Evolutionary conservation across 208 protist genomes (phyloP), one percentile per base, ranked within the genome.

Genomic region (Jaenimonas drosophilae): DNA sequence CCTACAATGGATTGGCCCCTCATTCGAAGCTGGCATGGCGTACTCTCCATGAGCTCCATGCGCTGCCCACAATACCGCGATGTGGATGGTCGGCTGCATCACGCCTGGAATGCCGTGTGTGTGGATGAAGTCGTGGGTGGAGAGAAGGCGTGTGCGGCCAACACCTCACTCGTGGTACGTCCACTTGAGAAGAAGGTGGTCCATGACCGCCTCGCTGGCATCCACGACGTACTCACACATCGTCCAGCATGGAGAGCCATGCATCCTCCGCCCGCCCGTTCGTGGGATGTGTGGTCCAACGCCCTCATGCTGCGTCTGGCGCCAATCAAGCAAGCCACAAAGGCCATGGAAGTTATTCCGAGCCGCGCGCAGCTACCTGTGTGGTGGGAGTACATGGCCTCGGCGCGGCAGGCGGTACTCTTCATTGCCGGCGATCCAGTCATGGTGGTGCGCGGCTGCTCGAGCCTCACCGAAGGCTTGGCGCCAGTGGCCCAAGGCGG

Each of bases 41-140:
- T n/a, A n/a, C 36, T 84, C 31, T 48, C 60, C 0, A 45, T 84
- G 1, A 65, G 56, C 29, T 71, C 76, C 2, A 45, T 76, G 14
- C 70, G 76, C 28, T 59, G 56, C 16, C 58, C 61, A 23, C 56
- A 66, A 45, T 76, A 70, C 49, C 64, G 75, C 27, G 75, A 76
- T 32, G 59, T 63, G 5, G 31, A 63, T 24, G 60, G 53, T 3
- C 28, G 27, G 20, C 6, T 65, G 31, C 59, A 70, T 36, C 33
- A 43, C 29, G 65, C 69, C 9, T 84, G 70, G 75, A 28, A 41
- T 12, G 58, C 59, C 0, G 37, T 11, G n/a, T 47, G 33, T 9
- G 52, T 50, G 24, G 19, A 4, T 12, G 44, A 54, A n/a, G n/a
- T n/a, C n/a, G n/a, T n/a, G n/a, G n/a, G n/a, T n/a, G 11, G 25